A percentile compares a stretch with the other conserved stretches of the same genome.
Evolutionary conservation across 352 stramenopile genomes (phyloP).

Genomic region (Achlya hypogyna): DNA sequence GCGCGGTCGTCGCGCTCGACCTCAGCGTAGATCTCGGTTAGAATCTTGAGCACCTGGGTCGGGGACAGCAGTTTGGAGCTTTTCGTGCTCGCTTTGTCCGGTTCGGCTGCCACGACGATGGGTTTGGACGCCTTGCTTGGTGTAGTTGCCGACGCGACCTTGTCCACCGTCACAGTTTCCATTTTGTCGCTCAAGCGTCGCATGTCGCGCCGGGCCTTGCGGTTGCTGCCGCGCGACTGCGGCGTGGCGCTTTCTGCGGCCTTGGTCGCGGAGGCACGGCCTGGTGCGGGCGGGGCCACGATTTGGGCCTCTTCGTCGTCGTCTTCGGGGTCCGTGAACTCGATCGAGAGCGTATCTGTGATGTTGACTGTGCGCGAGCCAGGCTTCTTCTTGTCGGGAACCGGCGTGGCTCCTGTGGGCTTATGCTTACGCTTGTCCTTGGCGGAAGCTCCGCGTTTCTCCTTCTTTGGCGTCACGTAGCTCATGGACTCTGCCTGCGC

Average conservation of each 20-base stretch:
- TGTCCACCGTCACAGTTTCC: not conserved
- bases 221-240: not conserved
- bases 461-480: conserved; percentile 4
- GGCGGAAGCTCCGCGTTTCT: not conserved
- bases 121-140: not conserved
- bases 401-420: conserved; percentile 3
- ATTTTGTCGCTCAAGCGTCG: conserved; percentile 5
- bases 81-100: not conserved
- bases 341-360: not conserved
- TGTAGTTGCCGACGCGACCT: not conserved
- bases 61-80: not conserved
- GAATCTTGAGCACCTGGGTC: not conserved
- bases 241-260: not conserved
- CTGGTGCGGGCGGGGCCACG: not conserved
- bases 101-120: not conserved
- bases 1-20: conserved; percentile 59
- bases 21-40: conserved; percentile 7
- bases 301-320: not conserved
- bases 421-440: conserved; percentile 18
- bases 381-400: conserved; percentile 12
- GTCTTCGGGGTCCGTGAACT: not conserved
- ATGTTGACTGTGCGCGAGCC: not conserved
- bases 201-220: not conserved
- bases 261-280: not conserved
- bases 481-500: not conserved